Conservation (phyloP, 495 filamentous ascomycete genomes). For the Penicillium salamii region DNA sequence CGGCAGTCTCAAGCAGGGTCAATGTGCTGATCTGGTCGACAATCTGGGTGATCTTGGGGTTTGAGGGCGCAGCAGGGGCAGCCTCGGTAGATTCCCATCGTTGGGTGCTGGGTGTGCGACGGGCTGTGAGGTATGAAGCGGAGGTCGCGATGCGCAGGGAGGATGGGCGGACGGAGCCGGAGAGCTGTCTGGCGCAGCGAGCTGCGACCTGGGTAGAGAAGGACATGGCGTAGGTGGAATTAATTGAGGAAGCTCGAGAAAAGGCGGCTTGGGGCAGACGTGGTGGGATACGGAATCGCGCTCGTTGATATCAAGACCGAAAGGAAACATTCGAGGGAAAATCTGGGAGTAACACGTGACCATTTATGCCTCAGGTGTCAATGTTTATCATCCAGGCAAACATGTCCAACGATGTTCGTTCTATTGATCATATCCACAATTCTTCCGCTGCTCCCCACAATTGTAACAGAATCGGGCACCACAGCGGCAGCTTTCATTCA, state of each 20-base stretch:
- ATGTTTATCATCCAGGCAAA: not conserved
- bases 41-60: conserved; percentile 87
- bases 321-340: conserved; percentile 37
- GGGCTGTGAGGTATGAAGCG: conserved; percentile 40
- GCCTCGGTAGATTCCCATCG: conserved; percentile 52
- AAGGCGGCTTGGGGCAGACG: conserved; percentile 6
- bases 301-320: conserved; percentile 15
- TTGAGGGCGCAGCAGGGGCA: conserved; percentile 56
- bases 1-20: conserved; percentile 94
- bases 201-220: conserved; percentile 42
- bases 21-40: conserved; percentile 98
- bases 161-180: conserved; percentile 43
- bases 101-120: conserved; percentile 39
- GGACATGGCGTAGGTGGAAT: conserved; percentile 34
- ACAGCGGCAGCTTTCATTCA: too few relatives aligned
- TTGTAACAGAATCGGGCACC: too few relatives aligned
- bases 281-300: conserved; percentile 10
- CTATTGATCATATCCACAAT: too few relatives aligned
- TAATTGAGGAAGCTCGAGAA: conserved; percentile 9
- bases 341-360: conserved; percentile 39
- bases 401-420: too few relatives aligned
- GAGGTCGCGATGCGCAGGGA: conserved; percentile 44
- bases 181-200: conserved; percentile 47
- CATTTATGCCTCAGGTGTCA: not conserved
- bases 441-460: too few relatives aligned